phyloP scores from a whole-genome alignment of 2,329 filamentous ascomycete species.

The Zymoseptoria ardabiliae region DNA sequence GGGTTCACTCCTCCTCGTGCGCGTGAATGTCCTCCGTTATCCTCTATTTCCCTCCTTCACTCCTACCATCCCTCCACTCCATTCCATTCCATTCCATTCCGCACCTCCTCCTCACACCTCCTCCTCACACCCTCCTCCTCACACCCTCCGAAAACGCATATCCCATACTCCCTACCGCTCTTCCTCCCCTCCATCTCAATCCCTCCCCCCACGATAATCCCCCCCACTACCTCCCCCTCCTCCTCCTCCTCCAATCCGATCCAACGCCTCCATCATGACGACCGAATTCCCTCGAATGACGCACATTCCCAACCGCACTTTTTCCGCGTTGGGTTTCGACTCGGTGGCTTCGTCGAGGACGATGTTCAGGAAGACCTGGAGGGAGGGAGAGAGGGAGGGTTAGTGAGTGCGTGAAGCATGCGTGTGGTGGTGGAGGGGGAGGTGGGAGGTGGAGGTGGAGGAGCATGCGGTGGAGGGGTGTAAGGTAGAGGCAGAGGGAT shows the following conservation, averaged over 20 bases:
- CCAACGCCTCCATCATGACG: conserved; percentile 75
- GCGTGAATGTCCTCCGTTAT: too few relatives aligned
- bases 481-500: not conserved
- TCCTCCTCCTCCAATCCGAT: conserved; percentile 31
- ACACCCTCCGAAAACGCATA: not conserved
- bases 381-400: too few relatives aligned
- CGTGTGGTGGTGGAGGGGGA: not conserved
- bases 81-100: too few relatives aligned
- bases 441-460: not conserved
- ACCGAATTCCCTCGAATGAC: conserved; percentile 97
- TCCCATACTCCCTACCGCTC: not conserved
- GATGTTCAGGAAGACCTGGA: conserved; percentile 86
- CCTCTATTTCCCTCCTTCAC: not conserved
- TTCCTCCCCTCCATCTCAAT: not conserved
- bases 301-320: conserved; percentile 64
- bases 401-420: too few relatives aligned
- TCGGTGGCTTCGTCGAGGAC: conserved; percentile 95
- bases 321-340: conserved; percentile 86
- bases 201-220: conserved; percentile 1
- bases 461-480: not conserved
- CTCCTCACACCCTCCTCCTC: conserved; percentile 1
- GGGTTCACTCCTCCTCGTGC: too few relatives aligned
- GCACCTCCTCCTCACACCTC: too few relatives aligned
- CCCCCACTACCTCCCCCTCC: conserved; percentile 8
- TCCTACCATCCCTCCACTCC: too few relatives aligned